phyloP scores from a whole-genome alignment of 2,329 filamentous ascomycete species.

The Colletotrichum scovillei region DNA sequence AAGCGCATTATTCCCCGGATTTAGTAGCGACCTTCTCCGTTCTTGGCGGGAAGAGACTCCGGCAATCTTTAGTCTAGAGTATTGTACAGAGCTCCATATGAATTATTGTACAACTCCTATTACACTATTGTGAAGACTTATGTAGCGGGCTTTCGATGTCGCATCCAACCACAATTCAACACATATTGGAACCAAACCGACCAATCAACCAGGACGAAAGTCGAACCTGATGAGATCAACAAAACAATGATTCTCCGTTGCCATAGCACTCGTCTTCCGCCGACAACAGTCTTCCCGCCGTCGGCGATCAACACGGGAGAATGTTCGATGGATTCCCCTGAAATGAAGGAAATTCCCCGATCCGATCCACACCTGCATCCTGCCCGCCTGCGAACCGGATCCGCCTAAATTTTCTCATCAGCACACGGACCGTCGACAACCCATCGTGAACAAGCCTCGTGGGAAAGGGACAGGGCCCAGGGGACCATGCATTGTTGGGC shows the following conservation, averaged over 20 bases:
- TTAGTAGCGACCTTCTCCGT: no score
- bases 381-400: not conserved
- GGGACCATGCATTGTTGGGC: slow-evolving; percentile 27
- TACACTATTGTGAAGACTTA: no score
- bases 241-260: not conserved
- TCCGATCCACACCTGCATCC: slow-evolving; percentile 7
- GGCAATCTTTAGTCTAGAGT: no score
- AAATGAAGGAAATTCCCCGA: slow-evolving; percentile 29
- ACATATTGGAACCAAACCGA: no score
- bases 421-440: not conserved
- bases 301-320: slow-evolving; percentile 5
- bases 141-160: no score
- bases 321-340: slow-evolving; percentile 17
- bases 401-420: not conserved
- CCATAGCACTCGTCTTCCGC: not conserved
- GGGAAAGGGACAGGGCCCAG: not conserved
- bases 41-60: no score
- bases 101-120: no score
- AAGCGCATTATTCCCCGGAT: no score
- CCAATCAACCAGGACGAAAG: no score
- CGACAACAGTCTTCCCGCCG: not conserved
- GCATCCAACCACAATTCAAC: no score
- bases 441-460: slow-evolving; percentile 13
- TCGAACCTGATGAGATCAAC: not conserved
- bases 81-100: no score